Percentiles rank a stretch among this genome's conserved stretches.
These are phyloP conservation scores for Coemansia sp. DNA, from an alignment of 192 early-diverging fungal species.

Conservation along the genomic window DNA sequence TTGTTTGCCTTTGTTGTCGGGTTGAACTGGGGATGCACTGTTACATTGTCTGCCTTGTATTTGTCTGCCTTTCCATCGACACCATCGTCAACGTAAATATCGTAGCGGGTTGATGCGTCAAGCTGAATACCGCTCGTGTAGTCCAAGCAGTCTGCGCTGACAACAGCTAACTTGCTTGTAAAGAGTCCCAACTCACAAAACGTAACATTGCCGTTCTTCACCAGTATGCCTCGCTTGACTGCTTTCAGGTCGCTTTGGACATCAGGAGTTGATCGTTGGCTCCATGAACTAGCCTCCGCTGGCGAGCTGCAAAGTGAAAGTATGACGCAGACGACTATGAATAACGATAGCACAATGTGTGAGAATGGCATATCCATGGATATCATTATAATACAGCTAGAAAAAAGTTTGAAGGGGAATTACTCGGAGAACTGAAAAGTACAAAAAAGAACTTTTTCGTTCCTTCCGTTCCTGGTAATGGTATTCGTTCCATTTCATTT, in stretches of 20 bases:
- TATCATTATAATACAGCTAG: not conserved
- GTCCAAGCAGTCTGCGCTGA: slow-evolving; percentile 37
- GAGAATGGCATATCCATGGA: not conserved
- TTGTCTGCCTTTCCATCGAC: not conserved
- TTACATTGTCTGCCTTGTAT: slow-evolving; percentile 7
- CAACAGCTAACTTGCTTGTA: slow-evolving; percentile 18
- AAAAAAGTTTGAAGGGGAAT: not conserved
- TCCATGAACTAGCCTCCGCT: not conserved
- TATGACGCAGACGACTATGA: not conserved
- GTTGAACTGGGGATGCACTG: slow-evolving; percentile 32
- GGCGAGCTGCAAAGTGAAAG: not conserved
- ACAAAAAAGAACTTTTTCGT: not conserved
- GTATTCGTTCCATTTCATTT: not conserved
- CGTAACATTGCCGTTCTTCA: slow-evolving; percentile 20
- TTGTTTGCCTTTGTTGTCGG: slow-evolving; percentile 31
- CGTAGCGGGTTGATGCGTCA: slow-evolving; percentile 7
- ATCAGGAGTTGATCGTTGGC: not conserved
- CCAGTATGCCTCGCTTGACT: slow-evolving; percentile 25
- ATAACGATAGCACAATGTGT: not conserved
- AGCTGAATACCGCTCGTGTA: slow-evolving; percentile 8
- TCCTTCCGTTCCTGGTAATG: not conserved
- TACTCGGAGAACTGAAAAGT: not conserved
- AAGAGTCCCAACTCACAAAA: slow-evolving; percentile 31
- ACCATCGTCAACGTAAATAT: slow-evolving; percentile 11
- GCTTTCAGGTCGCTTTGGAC: slow-evolving; percentile 5